These are phyloP conservation scores for Penicillium corylophilum DNA, from an alignment of 2,329 filamentous ascomycete species.

Conservation along the genomic window DNA sequence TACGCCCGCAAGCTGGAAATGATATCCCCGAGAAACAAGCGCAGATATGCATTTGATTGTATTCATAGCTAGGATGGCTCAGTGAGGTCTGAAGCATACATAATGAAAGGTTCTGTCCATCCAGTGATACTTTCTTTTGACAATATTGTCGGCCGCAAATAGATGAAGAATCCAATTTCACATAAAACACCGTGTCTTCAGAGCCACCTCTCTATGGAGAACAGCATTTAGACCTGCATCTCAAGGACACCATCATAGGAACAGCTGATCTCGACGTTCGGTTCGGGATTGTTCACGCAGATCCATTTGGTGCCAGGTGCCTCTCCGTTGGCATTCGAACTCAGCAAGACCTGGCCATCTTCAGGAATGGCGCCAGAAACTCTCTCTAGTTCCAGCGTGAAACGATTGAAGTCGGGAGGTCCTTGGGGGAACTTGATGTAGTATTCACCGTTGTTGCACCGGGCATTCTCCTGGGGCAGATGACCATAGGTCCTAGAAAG, in stretches of 20 bases:
- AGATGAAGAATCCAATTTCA: no score
- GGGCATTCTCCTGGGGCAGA: slow-evolving; percentile 15
- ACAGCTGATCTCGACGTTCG: slow-evolving; percentile 12
- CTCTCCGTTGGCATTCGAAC: slow-evolving; percentile 8
- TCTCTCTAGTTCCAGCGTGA: slow-evolving; percentile 20
- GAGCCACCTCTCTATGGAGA: background rate
- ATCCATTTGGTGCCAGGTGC: slow-evolving; percentile 20
- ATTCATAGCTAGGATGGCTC: no score
- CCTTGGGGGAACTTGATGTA: slow-evolving; percentile 26
- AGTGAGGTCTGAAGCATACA: no score
- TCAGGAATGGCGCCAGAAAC: slow-evolving; percentile 22
- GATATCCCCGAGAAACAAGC: no score
- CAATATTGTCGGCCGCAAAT: no score
- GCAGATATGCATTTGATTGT: no score
- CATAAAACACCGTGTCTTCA: background rate
- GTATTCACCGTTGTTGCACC: slow-evolving; percentile 26
- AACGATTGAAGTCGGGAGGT: slow-evolving; percentile 15
- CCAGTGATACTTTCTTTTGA: no score
- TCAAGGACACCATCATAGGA: slow-evolving; percentile 16
- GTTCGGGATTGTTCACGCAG: slow-evolving; percentile 14
- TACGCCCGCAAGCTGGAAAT: no score
- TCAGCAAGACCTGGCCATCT: slow-evolving; percentile 17
- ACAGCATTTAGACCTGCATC: slow-evolving; percentile 3
- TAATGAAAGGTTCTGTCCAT: no score
- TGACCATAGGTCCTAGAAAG: slow-evolving; percentile 14